A percentile compares a stretch with the other conserved stretches of the same genome.
These are phyloP conservation scores for Vanrija pseudolonga DNA, from an alignment of 1,284 basidiomycete species.

Conservation along the genomic window DNA sequence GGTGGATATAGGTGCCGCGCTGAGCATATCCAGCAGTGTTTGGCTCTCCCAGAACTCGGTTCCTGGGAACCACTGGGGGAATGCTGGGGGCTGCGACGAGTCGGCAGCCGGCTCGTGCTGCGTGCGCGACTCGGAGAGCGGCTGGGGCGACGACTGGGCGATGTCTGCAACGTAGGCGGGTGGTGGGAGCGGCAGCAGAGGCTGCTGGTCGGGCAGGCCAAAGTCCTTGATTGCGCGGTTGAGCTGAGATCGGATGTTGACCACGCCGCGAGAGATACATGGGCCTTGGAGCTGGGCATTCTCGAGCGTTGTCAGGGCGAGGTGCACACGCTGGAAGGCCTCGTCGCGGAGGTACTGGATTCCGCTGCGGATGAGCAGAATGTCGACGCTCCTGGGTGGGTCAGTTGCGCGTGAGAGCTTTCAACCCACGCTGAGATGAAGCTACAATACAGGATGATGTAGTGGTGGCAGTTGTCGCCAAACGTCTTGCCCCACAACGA, in stretches of 20 bases:
- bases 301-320: slow-evolving; percentile 17
- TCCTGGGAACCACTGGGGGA: slow-evolving; percentile 5
- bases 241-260: slow-evolving; percentile 11
- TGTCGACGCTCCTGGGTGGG: slow-evolving; percentile 6
- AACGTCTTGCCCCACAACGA: slow-evolving; percentile 14
- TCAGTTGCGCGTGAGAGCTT: not conserved
- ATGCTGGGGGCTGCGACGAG: too few species aligned
- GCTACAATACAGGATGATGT: slow-evolving; percentile 14
- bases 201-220: not conserved
- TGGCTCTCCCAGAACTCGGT: slow-evolving; percentile 12
- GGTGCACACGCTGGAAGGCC: slow-evolving; percentile 14
- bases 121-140: too few species aligned
- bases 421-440: slow-evolving; percentile 10
- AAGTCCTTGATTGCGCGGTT: slow-evolving; percentile 2
- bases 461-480: slow-evolving; percentile 13
- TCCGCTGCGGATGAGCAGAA: slow-evolving; percentile 19
- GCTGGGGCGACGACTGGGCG: too few species aligned
- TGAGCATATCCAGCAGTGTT: slow-evolving; percentile 13
- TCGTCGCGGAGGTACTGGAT: slow-evolving; percentile 17
- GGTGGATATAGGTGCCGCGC: slow-evolving; percentile 13
- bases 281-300: slow-evolving; percentile 14
- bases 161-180: not conserved
- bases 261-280: slow-evolving; percentile 11
- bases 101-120: too few species aligned
- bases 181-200: not conserved